phyloP scores from a whole-genome alignment of 345 rosid species.

The Eucalyptus victrix region DNA sequence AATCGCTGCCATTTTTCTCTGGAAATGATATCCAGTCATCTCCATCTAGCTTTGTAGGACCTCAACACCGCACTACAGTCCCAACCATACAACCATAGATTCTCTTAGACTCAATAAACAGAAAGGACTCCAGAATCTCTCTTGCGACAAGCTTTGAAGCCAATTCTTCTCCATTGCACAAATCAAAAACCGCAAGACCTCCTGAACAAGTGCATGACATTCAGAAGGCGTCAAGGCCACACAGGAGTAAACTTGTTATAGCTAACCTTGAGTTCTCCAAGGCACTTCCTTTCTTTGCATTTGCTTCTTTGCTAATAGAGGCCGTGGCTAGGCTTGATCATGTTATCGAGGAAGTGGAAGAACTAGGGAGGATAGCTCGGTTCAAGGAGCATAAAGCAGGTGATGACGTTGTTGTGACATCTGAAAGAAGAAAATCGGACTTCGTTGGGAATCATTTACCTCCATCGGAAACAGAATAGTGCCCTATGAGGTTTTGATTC shows the following conservation, averaged over 20 bases:
- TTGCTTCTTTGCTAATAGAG: conserved; percentile 68
- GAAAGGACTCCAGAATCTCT: background rate
- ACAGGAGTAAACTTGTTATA: conserved; percentile 46
- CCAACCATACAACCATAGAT: conserved; percentile 58
- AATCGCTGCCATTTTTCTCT: conserved; percentile 55
- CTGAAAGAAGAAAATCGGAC: background rate
- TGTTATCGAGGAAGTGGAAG: conserved; percentile 61
- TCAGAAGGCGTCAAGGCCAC: conserved; percentile 46
- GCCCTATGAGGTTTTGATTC: background rate
- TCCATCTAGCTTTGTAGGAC: conserved; percentile 51
- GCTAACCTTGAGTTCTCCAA: conserved; percentile 66
- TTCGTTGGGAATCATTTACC: background rate
- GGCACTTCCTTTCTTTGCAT: conserved; percentile 80
- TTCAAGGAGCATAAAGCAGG: conserved; percentile 49
- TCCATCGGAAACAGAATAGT: background rate
- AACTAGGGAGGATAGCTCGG: conserved; percentile 47
- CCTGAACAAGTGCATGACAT: conserved; percentile 15
- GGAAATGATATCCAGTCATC: conserved; percentile 54
- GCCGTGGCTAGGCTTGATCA: conserved; percentile 66
- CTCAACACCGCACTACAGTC: conserved; percentile 54
- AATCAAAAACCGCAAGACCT: background rate
- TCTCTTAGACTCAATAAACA: conserved; percentile 5
- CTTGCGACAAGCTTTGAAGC: background rate
- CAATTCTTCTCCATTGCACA: background rate
- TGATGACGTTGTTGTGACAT: background rate